These are phyloP conservation scores for Fusarium sp. DNA, from an alignment of 2,329 filamentous ascomycete genomes.

Conservation along the genomic window DNA sequence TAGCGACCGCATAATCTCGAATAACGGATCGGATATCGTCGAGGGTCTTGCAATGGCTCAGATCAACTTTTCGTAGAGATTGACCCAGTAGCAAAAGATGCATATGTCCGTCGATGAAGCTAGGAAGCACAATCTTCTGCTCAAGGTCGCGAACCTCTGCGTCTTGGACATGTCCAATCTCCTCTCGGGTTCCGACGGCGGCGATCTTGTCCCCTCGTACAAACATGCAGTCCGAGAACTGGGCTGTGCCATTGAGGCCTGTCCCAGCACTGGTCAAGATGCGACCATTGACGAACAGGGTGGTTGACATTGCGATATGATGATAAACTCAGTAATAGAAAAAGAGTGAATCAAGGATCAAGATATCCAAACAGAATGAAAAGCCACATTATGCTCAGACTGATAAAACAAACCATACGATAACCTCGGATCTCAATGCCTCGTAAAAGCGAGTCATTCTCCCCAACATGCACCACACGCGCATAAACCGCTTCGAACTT, in stretches of 20 bases:
- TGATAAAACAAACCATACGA: background rate
- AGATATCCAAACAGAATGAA: background rate
- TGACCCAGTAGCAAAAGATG: background rate
- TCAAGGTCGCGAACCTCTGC: background rate
- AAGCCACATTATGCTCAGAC: background rate
- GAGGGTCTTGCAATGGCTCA: background rate
- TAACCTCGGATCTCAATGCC: background rate
- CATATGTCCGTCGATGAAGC: background rate
- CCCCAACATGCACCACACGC: background rate
- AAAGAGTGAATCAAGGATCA: background rate
- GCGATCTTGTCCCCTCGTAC: slow-evolving; percentile 46
- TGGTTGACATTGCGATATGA: background rate
- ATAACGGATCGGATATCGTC: background rate
- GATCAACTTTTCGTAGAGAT: background rate
- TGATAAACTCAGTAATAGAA: background rate
- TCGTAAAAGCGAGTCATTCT: background rate
- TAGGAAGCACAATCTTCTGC: background rate
- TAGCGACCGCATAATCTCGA: background rate
- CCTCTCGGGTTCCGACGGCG: slow-evolving; percentile 45
- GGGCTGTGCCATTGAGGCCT: slow-evolving; percentile 28
- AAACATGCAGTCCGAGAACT: slow-evolving; percentile 46
- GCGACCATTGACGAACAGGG: slow-evolving; percentile 38
- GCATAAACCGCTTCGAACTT: background rate
- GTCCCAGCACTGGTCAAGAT: slow-evolving; percentile 31
- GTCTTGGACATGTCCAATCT: background rate